Evolutionary conservation across 805 yeast genomes (phyloP).

Genomic region (Suhomyces tanzawaensis): DNA sequence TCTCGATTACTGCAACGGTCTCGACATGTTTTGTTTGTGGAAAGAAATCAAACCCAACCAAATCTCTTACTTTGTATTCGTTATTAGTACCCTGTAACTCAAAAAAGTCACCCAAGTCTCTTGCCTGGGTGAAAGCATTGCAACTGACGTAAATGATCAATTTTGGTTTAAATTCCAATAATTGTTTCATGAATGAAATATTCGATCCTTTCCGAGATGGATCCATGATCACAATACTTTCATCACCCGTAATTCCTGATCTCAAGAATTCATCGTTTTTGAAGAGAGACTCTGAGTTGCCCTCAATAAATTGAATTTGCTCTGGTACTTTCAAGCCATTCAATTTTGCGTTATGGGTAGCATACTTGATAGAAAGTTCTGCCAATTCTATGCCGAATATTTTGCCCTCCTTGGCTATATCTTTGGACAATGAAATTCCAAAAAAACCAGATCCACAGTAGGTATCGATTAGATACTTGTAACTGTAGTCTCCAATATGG

Average conservation of each 20-base stretch:
- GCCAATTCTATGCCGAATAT: conserved; percentile 44
- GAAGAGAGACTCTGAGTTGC: conserved; percentile 39
- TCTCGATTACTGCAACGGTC: conserved; percentile 47
- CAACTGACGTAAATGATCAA: conserved; percentile 43
- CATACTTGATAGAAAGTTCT: conserved; percentile 29
- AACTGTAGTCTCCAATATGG: conserved; percentile 15
- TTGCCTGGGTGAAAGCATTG: conserved; percentile 45
- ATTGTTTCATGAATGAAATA: conserved; percentile 32
- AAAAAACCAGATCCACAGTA: conserved; percentile 49
- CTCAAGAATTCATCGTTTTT: conserved; percentile 20
- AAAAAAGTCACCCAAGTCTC: conserved; percentile 36
- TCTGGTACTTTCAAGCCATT: conserved; percentile 32
- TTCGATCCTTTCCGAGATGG: conserved; percentile 46
- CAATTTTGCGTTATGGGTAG: conserved; percentile 37
- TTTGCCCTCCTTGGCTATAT: conserved; percentile 28
- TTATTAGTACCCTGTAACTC: conserved; percentile 16
- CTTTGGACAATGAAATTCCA: conserved; percentile 35
- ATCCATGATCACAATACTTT: conserved; percentile 41
- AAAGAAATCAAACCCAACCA: conserved; percentile 46
- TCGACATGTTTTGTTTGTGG: conserved; percentile 63
- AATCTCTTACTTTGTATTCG: conserved; percentile 16
- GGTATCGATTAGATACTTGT: conserved; percentile 37
- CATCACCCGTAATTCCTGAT: conserved; percentile 27
- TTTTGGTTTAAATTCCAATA: conserved; percentile 35
- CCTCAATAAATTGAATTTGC: conserved; percentile 32